Percentiles rank a stretch among this genome's conserved stretches.
Conservation (phyloP, 805 yeast genomes). For the Hanseniaspora thailandica region DNA sequence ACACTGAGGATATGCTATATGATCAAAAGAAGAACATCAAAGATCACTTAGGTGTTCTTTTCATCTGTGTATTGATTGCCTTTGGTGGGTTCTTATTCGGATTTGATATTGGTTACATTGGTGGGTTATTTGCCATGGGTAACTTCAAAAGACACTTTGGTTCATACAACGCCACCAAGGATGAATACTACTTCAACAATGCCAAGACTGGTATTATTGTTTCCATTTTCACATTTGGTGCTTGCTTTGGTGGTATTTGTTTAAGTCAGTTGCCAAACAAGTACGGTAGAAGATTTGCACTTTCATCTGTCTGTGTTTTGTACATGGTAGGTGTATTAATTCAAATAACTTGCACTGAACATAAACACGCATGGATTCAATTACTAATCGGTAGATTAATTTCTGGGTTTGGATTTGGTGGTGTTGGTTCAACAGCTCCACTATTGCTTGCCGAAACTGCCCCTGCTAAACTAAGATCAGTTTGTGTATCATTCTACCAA, state of each 20-base stretch:
- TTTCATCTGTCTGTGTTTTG: conserved; percentile 48
- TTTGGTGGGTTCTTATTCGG: conserved; percentile 50
- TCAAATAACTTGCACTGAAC: conserved; percentile 40
- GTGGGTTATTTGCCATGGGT: conserved; percentile 54
- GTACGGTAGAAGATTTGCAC: conserved; percentile 53
- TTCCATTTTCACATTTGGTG: conserved; percentile 58
- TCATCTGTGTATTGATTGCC: conserved; percentile 26
- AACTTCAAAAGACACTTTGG: conserved; percentile 53
- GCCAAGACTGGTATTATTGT: conserved; percentile 49
- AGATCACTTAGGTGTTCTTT: conserved; percentile 27
- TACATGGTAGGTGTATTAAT: conserved; percentile 58
- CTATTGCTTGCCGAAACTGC: conserved; percentile 43
- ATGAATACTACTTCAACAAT: conserved; percentile 35
- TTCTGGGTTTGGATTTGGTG: conserved; percentile 72
- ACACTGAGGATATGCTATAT: conserved; percentile 2
- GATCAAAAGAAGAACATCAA: conserved; percentile 24
- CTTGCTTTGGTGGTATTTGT: conserved; percentile 59
- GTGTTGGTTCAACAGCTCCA: conserved; percentile 64
- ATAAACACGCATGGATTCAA: conserved; percentile 50
- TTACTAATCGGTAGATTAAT: conserved; percentile 52
- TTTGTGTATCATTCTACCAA: conserved; percentile 60
- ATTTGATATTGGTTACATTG: conserved; percentile 68
- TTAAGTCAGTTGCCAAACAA: conserved; percentile 49
- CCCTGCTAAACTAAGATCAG: conserved; percentile 47
- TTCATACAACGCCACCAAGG: conserved; percentile 24